Base-by-base conservation (phyloP, 2,329 filamentous ascomycete species). In the Byssochlamys sp. region DNA sequence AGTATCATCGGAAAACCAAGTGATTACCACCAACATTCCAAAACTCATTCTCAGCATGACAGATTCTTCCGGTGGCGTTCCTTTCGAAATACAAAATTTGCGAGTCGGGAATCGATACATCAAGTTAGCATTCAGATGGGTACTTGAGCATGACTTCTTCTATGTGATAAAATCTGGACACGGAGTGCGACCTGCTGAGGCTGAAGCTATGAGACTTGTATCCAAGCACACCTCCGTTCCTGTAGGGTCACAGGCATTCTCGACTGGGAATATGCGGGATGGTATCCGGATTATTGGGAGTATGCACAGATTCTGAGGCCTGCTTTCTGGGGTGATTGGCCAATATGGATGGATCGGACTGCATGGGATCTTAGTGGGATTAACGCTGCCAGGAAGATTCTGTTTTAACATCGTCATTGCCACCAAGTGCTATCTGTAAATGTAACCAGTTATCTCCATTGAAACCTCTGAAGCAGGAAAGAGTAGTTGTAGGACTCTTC, bases 271-370 rank as follows among this genome's bases (percentile, higher is more conserved):
- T 69, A 58, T 50, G 65, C 71, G 24, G 71, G 72, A 9, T 76
- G 70, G 73, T 74, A 72, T 60, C 73, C 73, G 7, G 69, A 62
- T 24, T 77, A 75, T 56, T 76, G 71, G 73, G 74, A 75, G 62
- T 75, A 74, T 62, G 67, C 69, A 28, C 68, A 57, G 58, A 69
- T 70, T 27, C 57, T 68, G 59, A 61, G 62, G 45, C 65, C 65
- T 24, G 65, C 64, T 25, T 63, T 63, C 53, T 59, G 54, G 54
- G 63, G 62, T 0, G 62, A 68, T 48, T 70, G 64, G 63, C 61
- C 63, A 52, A 52, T 57, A 35, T 69, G 63, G 63, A 71, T 71
- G 64, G 63, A 67, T 33, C 55, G 54, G 56, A 70, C 64, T 35
- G 66, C 66, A 12, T 69, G 68, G 67, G 63, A 69, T 61, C 54